Conservation (phyloP, 352 stramenopile species). For the Phytopythium delawarense region DNA sequence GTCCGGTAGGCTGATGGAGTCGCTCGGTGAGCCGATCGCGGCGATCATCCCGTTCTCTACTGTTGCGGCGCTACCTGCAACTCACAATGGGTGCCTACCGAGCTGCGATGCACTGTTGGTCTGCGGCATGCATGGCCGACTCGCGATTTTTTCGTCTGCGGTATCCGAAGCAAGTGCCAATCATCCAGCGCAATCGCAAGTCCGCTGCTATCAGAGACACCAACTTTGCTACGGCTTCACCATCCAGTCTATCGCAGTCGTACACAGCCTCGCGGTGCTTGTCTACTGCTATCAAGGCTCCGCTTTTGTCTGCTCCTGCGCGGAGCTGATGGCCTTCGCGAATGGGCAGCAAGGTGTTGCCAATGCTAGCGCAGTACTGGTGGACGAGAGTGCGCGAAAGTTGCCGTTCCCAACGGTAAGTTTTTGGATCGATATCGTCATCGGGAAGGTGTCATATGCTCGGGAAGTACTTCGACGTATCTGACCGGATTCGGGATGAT, state of each 20-base stretch:
- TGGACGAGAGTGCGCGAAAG: conserved; percentile 9
- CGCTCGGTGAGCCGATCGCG: conserved; percentile 27
- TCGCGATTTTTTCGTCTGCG: conserved; percentile 1
- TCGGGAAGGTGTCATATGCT: neutral
- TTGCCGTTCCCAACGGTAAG: conserved; percentile 27
- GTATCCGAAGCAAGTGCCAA: neutral
- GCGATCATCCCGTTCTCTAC: conserved; percentile 26
- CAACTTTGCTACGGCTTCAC: neutral
- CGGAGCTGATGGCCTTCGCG: conserved; percentile 3
- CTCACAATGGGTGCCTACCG: neutral
- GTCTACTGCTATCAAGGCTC: conserved; percentile 29
- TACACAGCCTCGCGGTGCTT: conserved; percentile 20
- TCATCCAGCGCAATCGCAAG: neutral
- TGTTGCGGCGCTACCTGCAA: neutral
- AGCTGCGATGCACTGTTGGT: conserved; percentile 20
- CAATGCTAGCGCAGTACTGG: neutral
- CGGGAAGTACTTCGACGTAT: neutral
- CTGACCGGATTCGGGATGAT: neutral
- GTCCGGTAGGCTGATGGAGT: conserved; percentile 13
- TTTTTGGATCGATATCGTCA: neutral
- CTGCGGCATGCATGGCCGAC: conserved; percentile 14
- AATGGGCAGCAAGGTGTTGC: neutral
- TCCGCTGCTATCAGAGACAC: neutral
- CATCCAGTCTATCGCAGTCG: conserved; percentile 25
- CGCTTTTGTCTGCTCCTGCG: conserved; percentile 17